Evolutionary conservation across 352 stramenopile genomes (phyloP), one percentile per base, ranked within the genome.

Genomic region (Peronospora destructor): DNA sequence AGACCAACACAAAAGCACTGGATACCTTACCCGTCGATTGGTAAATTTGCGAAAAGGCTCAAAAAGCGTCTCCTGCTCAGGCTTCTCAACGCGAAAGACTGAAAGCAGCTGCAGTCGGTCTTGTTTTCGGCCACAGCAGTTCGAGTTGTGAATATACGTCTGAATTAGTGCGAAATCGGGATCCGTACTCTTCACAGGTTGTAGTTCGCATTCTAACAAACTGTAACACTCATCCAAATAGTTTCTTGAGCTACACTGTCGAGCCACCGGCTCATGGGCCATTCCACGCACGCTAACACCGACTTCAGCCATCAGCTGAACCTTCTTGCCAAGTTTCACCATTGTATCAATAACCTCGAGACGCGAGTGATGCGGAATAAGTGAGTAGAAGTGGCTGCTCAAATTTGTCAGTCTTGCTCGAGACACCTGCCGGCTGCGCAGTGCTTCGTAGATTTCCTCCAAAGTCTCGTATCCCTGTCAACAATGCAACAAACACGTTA

Each of bases 81-180:
- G 47, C 29, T 84, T 84, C 28, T 77, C 55, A n/a, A 85, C 63
- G 13, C 71, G 68, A 60, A 87, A 84, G 29, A 87, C 73, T 26
- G 64, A 61, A 16, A 84, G 40, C 16, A 85, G 47, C 57, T 85
- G 68, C 33, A 82, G 34, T 35, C 61, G 66, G 19, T 78, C 66
- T 30, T 79, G 64, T 41, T 77, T 81, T 30, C 65, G 66, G 33
- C 71, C 66, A 34, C 76, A 87, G 61, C 76, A 87, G 56, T 71
- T 83, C 23, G 76, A 85, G 48, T 85, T 85, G 44, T 67, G 73
- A 35, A 87, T 66, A 49, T 87, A 87, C 45, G 73, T 70, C 52
- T 84, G 61, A 55, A 87, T 76, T 36, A 76, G 64, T 26, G 62
- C 62, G 55, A 67, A 84, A 60, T 84, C 76, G 10, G 59, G 55